Conservation (phyloP, 768 basidiomycete species). For the Dioszegia crocea region DNA sequence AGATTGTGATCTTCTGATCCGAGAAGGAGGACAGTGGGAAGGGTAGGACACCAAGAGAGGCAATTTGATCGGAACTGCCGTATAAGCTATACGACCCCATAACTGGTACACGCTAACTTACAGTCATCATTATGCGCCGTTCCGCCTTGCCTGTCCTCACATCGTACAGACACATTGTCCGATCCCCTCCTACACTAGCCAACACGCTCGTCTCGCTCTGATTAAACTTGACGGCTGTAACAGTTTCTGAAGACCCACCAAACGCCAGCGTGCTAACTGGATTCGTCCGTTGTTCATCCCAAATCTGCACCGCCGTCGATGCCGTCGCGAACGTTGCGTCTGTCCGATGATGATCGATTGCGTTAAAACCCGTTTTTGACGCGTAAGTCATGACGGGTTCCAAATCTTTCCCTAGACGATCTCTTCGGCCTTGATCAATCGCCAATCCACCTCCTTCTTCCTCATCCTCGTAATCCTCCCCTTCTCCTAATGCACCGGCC, state of each 20-base stretch:
- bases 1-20: conserved; percentile 99
- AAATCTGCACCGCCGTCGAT: conserved; percentile 87
- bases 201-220: conserved; percentile 88
- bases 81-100: conserved; percentile 10
- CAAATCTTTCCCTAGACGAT: conserved; percentile 36
- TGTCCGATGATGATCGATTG: conserved; percentile 87
- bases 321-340: conserved; percentile 91
- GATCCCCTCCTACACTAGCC: conserved; percentile 90
- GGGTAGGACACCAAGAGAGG: conserved; percentile 91
- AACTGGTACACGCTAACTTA: too few species aligned
- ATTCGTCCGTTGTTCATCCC: conserved; percentile 93
- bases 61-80: conserved; percentile 78
- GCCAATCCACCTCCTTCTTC: conserved; percentile 46
- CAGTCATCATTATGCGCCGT: conserved; percentile 82
- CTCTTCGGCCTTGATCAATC: conserved; percentile 36
- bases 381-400: conserved; percentile 72
- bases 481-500: conserved; percentile 42
- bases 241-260: conserved; percentile 79
- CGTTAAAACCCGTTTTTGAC: conserved; percentile 86
- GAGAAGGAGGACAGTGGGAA: conserved; percentile 82
- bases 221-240: conserved; percentile 85
- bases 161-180: conserved; percentile 94
- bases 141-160: conserved; percentile 96
- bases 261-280: conserved; percentile 83
- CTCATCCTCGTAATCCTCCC: conserved; percentile 32